Percentiles rank a stretch among this genome's conserved stretches.
phyloP scores from a whole-genome alignment of 2,329 filamentous ascomycete genomes.

The Trichophyton verrucosum region DNA sequence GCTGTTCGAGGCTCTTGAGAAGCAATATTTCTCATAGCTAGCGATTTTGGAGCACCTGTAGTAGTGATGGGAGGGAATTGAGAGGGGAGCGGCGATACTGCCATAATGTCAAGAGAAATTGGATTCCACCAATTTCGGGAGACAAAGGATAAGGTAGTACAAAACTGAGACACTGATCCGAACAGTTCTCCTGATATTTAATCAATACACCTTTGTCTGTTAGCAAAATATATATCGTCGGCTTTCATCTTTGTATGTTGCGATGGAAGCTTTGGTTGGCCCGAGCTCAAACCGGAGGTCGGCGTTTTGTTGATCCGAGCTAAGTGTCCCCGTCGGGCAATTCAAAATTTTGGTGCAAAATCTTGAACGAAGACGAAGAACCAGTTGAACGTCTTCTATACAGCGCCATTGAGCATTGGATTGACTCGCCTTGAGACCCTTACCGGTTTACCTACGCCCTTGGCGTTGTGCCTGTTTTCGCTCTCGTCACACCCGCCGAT shows the following conservation, averaged over 20 bases:
- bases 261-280: background rate
- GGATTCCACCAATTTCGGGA: background rate
- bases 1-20: slow-evolving; percentile 12
- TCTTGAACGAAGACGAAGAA: background rate
- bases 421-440: background rate
- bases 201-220: no score
- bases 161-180: background rate
- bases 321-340: background rate
- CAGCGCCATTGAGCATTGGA: background rate
- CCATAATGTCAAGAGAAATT: slow-evolving; percentile 21
- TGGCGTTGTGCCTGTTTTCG: background rate
- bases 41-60: slow-evolving; percentile 22
- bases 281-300: background rate
- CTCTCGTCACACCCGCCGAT: background rate
- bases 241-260: background rate
- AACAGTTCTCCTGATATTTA: background rate
- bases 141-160: background rate
- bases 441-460: background rate
- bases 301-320: background rate
- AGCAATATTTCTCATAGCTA: slow-evolving; percentile 18
- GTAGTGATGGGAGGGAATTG: slow-evolving; percentile 22
- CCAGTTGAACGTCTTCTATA: background rate
- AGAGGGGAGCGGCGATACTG: slow-evolving; percentile 32
- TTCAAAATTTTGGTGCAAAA: slow-evolving; percentile 4
- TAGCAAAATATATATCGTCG: background rate